Evolutionary conservation across 257 asterid species (phyloP), one percentile per base, ranked within the genome.

Genomic region (Gentiana macrophylla): DNA sequence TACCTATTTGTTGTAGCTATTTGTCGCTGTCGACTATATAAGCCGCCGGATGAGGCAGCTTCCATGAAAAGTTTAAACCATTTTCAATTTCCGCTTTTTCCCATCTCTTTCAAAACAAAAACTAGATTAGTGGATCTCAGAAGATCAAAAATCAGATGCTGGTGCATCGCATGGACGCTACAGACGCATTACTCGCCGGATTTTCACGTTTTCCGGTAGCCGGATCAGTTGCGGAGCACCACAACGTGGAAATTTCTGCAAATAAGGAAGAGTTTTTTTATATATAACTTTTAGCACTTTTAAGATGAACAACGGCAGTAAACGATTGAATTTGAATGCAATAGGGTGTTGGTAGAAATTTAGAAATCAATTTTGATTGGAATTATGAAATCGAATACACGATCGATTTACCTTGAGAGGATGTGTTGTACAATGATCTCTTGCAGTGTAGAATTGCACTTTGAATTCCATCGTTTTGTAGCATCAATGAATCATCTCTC

Each of bases 371-470:
- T n/a, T n/a, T n/a, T 38, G 44, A 3, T 38, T 8, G 4, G 38
- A 34, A 43, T 54, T 6, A 48, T 24, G 46, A 50, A 10, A 2
- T 49, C 0, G 50, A n/a, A n/a, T n/a, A n/a, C 7, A 43, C 5
- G 2, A 0, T 3, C 11, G 41, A 65, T 43, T 49, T 70, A 75
- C 90, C 94, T 73, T 70, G 55, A 4, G 79, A 53, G 2, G 83
- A 67, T 45, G 94, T 73, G 63, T 72, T 79, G 73, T 72, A 85
- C 44, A 38, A 38, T 35, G 94, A 83, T 45, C 68, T 73, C 70
- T 89, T 89, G 80, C 97, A 89, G 59, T 86, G 83, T 5, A 88
- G 94, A 66, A 88, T 87, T 47, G 96, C 96, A 37, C 86, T 64
- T 67, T 74, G 88, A 57, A 88, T 87, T 36, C 88, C 94, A 55